Base-by-base conservation (phyloP, 257 asterid genomes). In the Leonotis leonurus region DNA sequence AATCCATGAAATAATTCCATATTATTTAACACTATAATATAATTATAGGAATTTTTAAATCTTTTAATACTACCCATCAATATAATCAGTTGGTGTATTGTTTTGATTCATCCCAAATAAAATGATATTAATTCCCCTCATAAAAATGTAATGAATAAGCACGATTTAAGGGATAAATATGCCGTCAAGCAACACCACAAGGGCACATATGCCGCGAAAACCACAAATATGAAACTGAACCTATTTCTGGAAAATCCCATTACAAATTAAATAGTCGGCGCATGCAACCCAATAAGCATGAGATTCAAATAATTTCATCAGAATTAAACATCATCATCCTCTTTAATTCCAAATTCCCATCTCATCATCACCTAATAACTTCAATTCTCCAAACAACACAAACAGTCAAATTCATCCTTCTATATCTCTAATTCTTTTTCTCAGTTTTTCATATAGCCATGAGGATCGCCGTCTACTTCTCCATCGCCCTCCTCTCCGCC, bases 401-500 rank as follows among this genome's bases (percentile, higher is more conserved):
- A 45, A 45, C 29, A 1, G 3, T 3, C 3, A 46, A 20, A 46
- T 0, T 9, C 30, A 8, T 49, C 1, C 8, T 48, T 48, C 2
- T 22, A 2, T 11, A 3, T 49, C 21, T 14, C 6, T 10, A 48
- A 21, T 48, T 48, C 14, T 3, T 48, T 10, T 4, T 4, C 6
- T 39, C 33, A n/a, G n/a, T n/a, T 37, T 16, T 39, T 6, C n/a
- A 5, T 41, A 2, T 0, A 41, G 5, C 49, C 44, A 37, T 14
- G 48, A 73, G 30, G 43, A 37, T 44, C 70, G 1, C 66, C 35
- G 0, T 62, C 14, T 61, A 14, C 8, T 32, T 61, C 13, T 10
- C 68, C 25, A 2, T 57, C 24, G 60, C 65, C 48, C 4, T 74
- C 26, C n/a, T 52, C 12, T 65, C 56, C 65, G 2, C 56, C 54